Evolutionary conservation across 2,329 filamentous ascomycete genomes (phyloP).

Genomic region (Arthroderma sp.): DNA sequence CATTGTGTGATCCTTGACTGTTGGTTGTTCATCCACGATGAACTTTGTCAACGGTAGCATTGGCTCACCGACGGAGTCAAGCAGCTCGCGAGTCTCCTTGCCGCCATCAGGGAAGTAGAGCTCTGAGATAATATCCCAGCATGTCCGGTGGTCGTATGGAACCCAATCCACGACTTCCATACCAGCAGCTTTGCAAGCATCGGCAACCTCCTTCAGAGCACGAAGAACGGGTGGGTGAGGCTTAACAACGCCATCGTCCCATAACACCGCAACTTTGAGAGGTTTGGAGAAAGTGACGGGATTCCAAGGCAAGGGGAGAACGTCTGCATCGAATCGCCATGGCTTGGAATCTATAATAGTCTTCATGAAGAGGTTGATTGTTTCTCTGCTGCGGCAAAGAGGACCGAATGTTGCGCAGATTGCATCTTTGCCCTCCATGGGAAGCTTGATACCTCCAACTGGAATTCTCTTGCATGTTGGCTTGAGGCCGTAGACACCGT

Average conservation of each 20-base stretch:
- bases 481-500: constrained; percentile 40
- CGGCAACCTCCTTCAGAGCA: constrained; percentile 36
- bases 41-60: constrained; percentile 45
- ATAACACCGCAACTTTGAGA: constrained; percentile 32
- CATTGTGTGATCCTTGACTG: constrained; percentile 29
- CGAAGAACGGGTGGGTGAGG: constrained; percentile 47
- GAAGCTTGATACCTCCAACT: constrained; percentile 31
- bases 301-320: constrained; percentile 26
- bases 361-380: constrained; percentile 19
- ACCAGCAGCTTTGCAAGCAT: constrained; percentile 9
- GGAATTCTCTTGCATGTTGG: constrained; percentile 36
- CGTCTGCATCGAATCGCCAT: constrained; percentile 26
- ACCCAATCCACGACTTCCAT: constrained; percentile 20
- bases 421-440: constrained; percentile 25
- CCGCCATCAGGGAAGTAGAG: constrained; percentile 51
- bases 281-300: constrained; percentile 12
- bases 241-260: constrained; percentile 37
- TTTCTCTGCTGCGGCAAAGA: constrained; percentile 41
- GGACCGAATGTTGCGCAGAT: constrained; percentile 46
- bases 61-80: constrained; percentile 45
- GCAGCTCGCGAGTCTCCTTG: constrained; percentile 36
- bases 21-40: constrained; percentile 44
- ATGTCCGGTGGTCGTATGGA: constrained; percentile 36
- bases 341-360: constrained; percentile 21
- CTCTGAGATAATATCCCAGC: constrained; percentile 31